Conservation (phyloP, 1,284 basidiomycete genomes). For the Vanrija humicola region DNA sequence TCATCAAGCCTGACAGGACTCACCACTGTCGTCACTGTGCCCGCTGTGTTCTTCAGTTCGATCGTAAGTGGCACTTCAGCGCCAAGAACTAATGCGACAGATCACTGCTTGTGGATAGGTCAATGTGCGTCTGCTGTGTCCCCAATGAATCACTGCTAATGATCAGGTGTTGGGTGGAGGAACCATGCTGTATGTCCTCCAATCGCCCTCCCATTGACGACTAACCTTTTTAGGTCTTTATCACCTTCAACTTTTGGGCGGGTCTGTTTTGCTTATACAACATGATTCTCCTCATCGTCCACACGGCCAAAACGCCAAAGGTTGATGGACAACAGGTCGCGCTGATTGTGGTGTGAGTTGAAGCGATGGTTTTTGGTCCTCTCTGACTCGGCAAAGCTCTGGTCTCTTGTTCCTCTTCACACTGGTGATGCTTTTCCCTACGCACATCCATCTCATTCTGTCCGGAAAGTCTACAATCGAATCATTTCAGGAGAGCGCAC, state of each 20-base stretch:
- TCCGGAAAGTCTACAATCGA: conserved; percentile 41
- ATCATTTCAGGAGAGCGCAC: conserved; percentile 23
- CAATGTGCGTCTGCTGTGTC: conserved; percentile 22
- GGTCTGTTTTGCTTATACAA: conserved; percentile 37
- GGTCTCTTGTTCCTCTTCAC: conserved; percentile 44
- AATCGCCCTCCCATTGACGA: conserved; percentile 9
- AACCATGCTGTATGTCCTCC: conserved; percentile 34
- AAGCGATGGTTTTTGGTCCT: not conserved
- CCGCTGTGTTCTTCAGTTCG: conserved; percentile 43
- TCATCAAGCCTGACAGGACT: conserved; percentile 45
- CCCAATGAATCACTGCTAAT: too few relatives aligned
- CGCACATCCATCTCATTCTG: conserved; percentile 38
- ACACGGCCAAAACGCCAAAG: conserved; percentile 10
- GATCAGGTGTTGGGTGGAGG: conserved; percentile 35
- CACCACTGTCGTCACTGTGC: conserved; percentile 50
- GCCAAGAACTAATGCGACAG: conserved; percentile 10
- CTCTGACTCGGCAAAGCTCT: conserved; percentile 21
- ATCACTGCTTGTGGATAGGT: conserved; percentile 47
- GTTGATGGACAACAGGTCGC: conserved; percentile 44
- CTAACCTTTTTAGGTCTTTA: conserved; percentile 35
- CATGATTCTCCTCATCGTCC: conserved; percentile 28
- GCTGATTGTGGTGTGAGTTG: conserved; percentile 37
- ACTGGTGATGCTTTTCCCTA: conserved; percentile 27
- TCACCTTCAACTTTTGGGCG: conserved; percentile 45
- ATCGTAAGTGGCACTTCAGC: conserved; percentile 19